Percentiles rank a stretch among this genome's conserved stretches.
Conservation (phyloP, 441 rosid species). For the Mallotus japonicus region DNA sequence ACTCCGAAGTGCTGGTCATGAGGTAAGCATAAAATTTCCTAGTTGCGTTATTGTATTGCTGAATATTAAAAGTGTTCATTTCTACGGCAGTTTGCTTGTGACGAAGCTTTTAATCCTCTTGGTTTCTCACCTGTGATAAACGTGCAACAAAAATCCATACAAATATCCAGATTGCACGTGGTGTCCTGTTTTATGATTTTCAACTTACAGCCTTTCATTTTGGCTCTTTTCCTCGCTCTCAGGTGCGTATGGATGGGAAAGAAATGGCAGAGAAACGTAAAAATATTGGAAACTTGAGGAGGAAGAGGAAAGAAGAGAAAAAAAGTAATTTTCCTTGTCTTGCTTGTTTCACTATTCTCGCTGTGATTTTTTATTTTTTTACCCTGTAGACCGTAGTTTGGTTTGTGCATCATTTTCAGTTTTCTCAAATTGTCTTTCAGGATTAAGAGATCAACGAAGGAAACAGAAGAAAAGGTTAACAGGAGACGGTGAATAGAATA, state of each 20-base stretch:
- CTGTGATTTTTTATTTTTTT: not conserved
- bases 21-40: slow-evolving; percentile 40
- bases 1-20: slow-evolving; percentile 63
- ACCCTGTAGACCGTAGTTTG: not conserved
- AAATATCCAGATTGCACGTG: not conserved
- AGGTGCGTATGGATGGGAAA: slow-evolving; percentile 56
- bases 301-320: slow-evolving; percentile 80
- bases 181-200: too few species aligned
- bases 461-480: slow-evolving; percentile 50
- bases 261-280: slow-evolving; percentile 57
- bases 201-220: not conserved
- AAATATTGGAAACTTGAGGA: slow-evolving; percentile 43
- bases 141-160: not conserved
- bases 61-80: not conserved
- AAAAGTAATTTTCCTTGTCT: slow-evolving; percentile 40
- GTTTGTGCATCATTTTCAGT: not conserved
- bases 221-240: slow-evolving; percentile 7
- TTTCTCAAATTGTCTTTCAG: slow-evolving; percentile 34
- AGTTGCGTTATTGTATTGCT: not conserved
- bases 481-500: slow-evolving; percentile 23
- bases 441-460: slow-evolving; percentile 71
- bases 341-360: not conserved
- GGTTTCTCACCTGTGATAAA: not conserved
- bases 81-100: not conserved
- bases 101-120: not conserved